Evolutionary conservation across 73 alveolate genomes (phyloP).

Genomic region (Tetrahymena borealis): DNA sequence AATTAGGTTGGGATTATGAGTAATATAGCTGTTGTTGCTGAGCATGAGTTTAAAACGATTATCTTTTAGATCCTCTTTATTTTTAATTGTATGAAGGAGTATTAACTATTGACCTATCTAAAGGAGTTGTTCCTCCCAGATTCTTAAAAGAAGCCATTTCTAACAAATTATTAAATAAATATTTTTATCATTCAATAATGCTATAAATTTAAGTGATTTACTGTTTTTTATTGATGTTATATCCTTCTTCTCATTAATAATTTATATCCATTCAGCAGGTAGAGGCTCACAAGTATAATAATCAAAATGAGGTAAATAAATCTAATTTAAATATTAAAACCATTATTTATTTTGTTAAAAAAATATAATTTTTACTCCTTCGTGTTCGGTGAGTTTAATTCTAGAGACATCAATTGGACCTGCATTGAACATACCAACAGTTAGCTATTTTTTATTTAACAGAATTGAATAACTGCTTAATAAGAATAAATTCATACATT

Average conservation of each 20-base stretch:
- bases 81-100: not conserved
- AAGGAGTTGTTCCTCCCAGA: not conserved
- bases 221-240: not conserved
- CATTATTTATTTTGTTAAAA: not conserved
- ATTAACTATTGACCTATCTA: not conserved
- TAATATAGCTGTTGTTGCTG: not conserved
- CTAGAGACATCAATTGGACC: constrained; percentile 41
- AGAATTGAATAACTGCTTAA: not conserved
- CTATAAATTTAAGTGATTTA: not conserved
- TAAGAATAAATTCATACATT: not conserved
- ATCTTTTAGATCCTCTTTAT: not conserved
- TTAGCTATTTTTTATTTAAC: not conserved
- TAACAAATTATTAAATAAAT: not conserved
- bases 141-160: not conserved
- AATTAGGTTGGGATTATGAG: not conserved
- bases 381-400: constrained; percentile 25
- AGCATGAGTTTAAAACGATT: no score
- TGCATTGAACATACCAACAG: constrained; percentile 26
- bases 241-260: constrained; percentile 27
- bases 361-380: constrained; percentile 6
- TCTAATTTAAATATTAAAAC: not conserved
- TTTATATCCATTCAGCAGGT: constrained; percentile 48
- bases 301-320: constrained; percentile 19
- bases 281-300: constrained; percentile 49
- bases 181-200: not conserved